Conservation (phyloP, 805 yeast genomes). For the Kuraishia piskuri region DNA sequence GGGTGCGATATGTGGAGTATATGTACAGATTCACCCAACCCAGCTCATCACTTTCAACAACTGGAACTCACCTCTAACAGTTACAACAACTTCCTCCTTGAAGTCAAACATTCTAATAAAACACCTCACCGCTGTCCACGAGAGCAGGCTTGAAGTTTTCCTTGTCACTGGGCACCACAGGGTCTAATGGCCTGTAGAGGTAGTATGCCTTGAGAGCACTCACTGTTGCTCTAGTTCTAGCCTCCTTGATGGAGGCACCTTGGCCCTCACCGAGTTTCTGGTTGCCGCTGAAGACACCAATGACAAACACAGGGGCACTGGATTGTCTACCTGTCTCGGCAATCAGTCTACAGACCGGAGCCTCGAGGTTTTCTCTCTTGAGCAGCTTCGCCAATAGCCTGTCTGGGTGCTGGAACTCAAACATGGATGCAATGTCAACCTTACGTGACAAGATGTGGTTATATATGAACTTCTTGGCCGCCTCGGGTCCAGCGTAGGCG, state of each 20-base stretch:
- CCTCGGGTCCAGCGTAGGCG: constrained; percentile 59
- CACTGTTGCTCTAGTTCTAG: constrained; percentile 86
- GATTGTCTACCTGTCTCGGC: constrained; percentile 93
- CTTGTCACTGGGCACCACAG: constrained; percentile 54
- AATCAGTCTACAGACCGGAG: constrained; percentile 73
- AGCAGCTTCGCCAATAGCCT: constrained; percentile 74
- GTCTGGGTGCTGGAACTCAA: constrained; percentile 78
- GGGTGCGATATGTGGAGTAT: background rate
- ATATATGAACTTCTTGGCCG: constrained; percentile 59
- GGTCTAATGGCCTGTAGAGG: constrained; percentile 72
- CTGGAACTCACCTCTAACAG: too few relatives aligned
- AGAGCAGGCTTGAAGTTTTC: constrained; percentile 24
- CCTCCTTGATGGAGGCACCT: constrained; percentile 85
- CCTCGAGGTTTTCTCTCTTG: constrained; percentile 61
- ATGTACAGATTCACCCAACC: background rate
- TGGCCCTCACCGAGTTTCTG: constrained; percentile 88
- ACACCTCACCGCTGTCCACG: constrained; percentile 27
- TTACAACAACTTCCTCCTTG: background rate
- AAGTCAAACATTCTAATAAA: constrained; percentile 8
- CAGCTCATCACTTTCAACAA: background rate
- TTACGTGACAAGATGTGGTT: constrained; percentile 78
- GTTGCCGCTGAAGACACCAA: constrained; percentile 83
- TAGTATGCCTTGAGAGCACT: constrained; percentile 89
- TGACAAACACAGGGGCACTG: constrained; percentile 76
- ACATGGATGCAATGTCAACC: constrained; percentile 63